Evolutionary conservation across 257 asterid genomes (phyloP).

Genomic region (Catharanthus roseus): DNA sequence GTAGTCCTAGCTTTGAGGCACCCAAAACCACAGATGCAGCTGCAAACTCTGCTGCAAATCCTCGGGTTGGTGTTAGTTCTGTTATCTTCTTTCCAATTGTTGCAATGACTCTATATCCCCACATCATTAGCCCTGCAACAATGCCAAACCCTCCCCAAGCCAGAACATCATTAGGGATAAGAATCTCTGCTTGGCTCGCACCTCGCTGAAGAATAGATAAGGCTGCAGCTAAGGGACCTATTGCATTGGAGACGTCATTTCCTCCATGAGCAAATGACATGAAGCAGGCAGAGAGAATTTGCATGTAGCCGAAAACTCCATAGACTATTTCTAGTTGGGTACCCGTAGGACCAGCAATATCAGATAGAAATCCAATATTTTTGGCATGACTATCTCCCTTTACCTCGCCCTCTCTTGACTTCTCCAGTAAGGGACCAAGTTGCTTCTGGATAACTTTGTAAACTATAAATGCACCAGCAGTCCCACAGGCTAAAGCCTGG

Average conservation of each 20-base stretch:
- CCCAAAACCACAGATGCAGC: constrained; percentile 86
- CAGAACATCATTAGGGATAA: constrained; percentile 71
- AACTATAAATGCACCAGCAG: constrained; percentile 55
- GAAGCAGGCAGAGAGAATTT: constrained; percentile 84
- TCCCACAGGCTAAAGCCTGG: constrained; percentile 70
- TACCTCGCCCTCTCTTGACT: constrained; percentile 30
- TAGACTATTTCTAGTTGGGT: constrained; percentile 81
- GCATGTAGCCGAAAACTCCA: constrained; percentile 94
- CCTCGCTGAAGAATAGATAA: constrained; percentile 80
- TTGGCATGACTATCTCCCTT: constrained; percentile 34
- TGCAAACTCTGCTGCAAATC: constrained; percentile 96
- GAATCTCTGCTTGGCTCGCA: constrained; percentile 44
- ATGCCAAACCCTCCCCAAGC: constrained; percentile 99
- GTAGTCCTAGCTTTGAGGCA: constrained; percentile 82
- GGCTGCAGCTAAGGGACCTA: constrained; percentile 91
- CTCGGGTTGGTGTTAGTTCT: constrained; percentile 85
- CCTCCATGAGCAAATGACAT: constrained; percentile 99
- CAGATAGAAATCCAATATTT: constrained; percentile 64
- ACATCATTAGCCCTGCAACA: constrained; percentile 79
- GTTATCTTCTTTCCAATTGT: constrained; percentile 94
- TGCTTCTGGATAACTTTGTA: constrained; percentile 57
- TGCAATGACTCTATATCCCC: constrained; percentile 86
- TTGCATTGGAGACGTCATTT: constrained; percentile 88
- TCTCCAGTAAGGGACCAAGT: constrained; percentile 78
- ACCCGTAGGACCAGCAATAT: constrained; percentile 88